Conservation (phyloP, 345 rosid genomes). For the Cardiospermum halicacabum region DNA sequence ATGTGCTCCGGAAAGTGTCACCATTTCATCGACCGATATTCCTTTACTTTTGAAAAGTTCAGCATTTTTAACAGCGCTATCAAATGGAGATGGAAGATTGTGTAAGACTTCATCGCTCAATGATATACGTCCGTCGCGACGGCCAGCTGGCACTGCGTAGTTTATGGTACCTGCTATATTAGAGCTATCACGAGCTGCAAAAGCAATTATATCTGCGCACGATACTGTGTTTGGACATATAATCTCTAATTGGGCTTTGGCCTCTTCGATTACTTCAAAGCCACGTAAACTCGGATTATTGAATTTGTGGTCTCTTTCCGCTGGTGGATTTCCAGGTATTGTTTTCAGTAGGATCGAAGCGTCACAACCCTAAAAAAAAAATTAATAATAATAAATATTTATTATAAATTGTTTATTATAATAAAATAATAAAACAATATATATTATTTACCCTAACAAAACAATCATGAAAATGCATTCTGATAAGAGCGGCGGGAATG, state of each 20-base stretch:
- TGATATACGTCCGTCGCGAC: constrained; percentile 40
- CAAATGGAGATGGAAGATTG: constrained; percentile 26
- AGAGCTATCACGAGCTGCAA: constrained; percentile 49
- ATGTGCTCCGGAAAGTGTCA: constrained; percentile 49
- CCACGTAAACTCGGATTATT: constrained; percentile 43
- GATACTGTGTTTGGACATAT: constrained; percentile 41
- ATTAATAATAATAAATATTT: background rate
- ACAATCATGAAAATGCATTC: constrained; percentile 37
- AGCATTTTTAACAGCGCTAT: constrained; percentile 24
- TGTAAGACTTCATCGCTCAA: constrained; percentile 11
- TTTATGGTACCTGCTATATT: constrained; percentile 25
- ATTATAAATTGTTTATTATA: background rate
- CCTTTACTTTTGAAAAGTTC: constrained; percentile 32
- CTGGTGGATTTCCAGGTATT: constrained; percentile 15
- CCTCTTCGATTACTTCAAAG: constrained; percentile 44
- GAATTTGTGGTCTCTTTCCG: constrained; percentile 35
- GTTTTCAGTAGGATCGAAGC: constrained; percentile 40
- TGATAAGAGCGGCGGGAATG: constrained; percentile 27
- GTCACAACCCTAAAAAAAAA: constrained; percentile 62
- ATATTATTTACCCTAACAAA: constrained; percentile 37
- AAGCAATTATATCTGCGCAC: constrained; percentile 48
- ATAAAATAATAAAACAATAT: constrained; percentile 1
- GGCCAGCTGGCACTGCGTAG: constrained; percentile 35
- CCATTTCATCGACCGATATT: constrained; percentile 37
- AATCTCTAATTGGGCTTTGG: constrained; percentile 35